Percentiles rank a stretch among this genome's conserved stretches.
Conservation (phyloP, 306 rosid species). For the Hylodesmum podocarpum region DNA sequence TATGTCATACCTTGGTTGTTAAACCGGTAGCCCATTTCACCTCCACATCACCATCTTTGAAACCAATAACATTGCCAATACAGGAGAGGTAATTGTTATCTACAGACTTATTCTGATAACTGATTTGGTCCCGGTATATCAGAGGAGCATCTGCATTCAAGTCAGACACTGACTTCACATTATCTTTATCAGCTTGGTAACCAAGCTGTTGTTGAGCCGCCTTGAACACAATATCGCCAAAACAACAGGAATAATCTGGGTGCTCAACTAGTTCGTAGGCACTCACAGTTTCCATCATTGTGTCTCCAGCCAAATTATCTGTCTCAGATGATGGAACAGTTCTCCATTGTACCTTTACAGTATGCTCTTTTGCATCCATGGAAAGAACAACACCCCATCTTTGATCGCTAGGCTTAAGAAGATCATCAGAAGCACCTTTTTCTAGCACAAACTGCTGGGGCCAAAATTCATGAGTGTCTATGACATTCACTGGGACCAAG, state of each 20-base stretch:
- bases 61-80: slow-evolving; percentile 72
- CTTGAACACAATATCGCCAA: slow-evolving; percentile 86
- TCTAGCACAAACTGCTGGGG: slow-evolving; percentile 89
- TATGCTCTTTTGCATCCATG: slow-evolving; percentile 82
- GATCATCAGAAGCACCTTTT: slow-evolving; percentile 72
- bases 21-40: slow-evolving; percentile 91
- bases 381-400: slow-evolving; percentile 88
- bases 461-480: slow-evolving; percentile 84
- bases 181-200: slow-evolving; percentile 43
- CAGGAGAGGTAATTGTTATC: slow-evolving; percentile 53
- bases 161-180: slow-evolving; percentile 30
- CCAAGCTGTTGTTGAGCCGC: slow-evolving; percentile 54
- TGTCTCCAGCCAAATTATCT: slow-evolving; percentile 43
- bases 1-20: slow-evolving; percentile 62
- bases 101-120: slow-evolving; percentile 33
- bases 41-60: slow-evolving; percentile 72
- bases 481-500: slow-evolving; percentile 63
- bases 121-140: slow-evolving; percentile 33
- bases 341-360: slow-evolving; percentile 79
- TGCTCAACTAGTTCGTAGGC: slow-evolving; percentile 90
- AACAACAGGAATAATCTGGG: slow-evolving; percentile 74
- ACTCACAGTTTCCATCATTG: slow-evolving; percentile 69
- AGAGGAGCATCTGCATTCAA: slow-evolving; percentile 40
- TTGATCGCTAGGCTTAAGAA: slow-evolving; percentile 43
- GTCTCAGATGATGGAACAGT: slow-evolving; percentile 35